These are phyloP conservation scores for Colletotrichum graminicola DNA, from an alignment of 2,329 filamentous ascomycete genomes.

Conservation along the genomic window DNA sequence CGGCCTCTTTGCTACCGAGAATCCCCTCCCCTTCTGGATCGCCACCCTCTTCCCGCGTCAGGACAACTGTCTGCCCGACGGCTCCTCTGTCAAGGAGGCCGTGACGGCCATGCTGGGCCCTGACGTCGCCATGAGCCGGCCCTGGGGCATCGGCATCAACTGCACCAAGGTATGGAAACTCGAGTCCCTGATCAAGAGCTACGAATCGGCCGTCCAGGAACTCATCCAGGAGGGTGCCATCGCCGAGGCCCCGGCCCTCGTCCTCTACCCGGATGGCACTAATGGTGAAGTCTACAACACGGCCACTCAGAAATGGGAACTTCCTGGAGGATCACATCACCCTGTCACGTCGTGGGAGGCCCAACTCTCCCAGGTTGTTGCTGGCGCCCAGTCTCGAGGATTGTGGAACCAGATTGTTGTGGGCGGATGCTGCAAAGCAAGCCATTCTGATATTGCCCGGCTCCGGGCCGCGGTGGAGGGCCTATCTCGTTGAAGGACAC, in stretches of 20 bases:
- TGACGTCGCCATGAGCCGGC: slow-evolving; percentile 48
- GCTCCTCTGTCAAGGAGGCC: slow-evolving; percentile 55
- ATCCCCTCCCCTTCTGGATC: slow-evolving; percentile 67
- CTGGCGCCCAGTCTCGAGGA: slow-evolving; percentile 51
- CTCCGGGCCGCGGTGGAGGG: slow-evolving; percentile 31
- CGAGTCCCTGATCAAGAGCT: slow-evolving; percentile 64
- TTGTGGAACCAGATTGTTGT: slow-evolving; percentile 62
- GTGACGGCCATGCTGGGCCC: slow-evolving; percentile 55
- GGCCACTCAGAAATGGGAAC: slow-evolving; percentile 69
- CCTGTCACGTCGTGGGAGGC: slow-evolving; percentile 58
- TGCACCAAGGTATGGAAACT: slow-evolving; percentile 76
- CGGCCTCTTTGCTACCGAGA: slow-evolving; percentile 47
- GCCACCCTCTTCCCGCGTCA: slow-evolving; percentile 72
- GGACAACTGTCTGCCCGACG: slow-evolving; percentile 67
- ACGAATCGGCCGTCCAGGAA: slow-evolving; percentile 61
- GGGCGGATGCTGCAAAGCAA: slow-evolving; percentile 66
- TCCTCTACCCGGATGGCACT: slow-evolving; percentile 78
- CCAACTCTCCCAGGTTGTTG: slow-evolving; percentile 58
- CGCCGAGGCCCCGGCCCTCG: slow-evolving; percentile 63
- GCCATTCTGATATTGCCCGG: slow-evolving; percentile 45
- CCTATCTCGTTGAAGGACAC: slow-evolving; percentile 31
- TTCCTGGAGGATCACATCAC: slow-evolving; percentile 48
- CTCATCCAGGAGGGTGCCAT: slow-evolving; percentile 53
- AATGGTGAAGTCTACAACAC: slow-evolving; percentile 77
- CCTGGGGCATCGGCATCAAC: slow-evolving; percentile 76